These are phyloP conservation scores for Sporisorium reilianum DNA, from an alignment of 1,284 basidiomycete species.

Conservation along the genomic window DNA sequence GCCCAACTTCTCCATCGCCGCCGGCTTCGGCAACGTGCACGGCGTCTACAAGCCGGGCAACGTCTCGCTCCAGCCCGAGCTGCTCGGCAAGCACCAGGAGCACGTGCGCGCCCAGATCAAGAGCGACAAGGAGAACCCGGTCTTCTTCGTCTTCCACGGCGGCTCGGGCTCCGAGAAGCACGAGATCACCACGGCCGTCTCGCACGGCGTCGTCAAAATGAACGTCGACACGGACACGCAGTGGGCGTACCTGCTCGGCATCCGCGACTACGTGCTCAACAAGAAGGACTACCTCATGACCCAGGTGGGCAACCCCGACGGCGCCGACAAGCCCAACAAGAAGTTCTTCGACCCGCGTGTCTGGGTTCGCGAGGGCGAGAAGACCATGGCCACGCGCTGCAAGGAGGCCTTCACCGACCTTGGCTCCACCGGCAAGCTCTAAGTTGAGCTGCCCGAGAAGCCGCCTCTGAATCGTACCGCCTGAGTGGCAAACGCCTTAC, in stretches of 20 bases:
- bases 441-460: constrained; percentile 6
- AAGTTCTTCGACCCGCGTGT: constrained; percentile 76
- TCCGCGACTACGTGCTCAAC: constrained; percentile 72
- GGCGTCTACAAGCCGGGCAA: constrained; percentile 70
- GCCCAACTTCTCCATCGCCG: constrained; percentile 96
- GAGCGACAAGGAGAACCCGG: constrained; percentile 74
- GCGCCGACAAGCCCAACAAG: constrained; percentile 69
- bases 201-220: constrained; percentile 78
- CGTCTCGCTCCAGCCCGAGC: constrained; percentile 89
- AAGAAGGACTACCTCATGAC: constrained; percentile 69
- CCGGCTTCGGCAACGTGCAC: constrained; percentile 96
- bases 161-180: constrained; percentile 97
- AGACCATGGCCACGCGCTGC: constrained; percentile 88
- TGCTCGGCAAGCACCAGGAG: constrained; percentile 91
- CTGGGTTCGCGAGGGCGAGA: constrained; percentile 98
- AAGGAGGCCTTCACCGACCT: constrained; percentile 92
- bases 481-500: not conserved
- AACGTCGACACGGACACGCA: constrained; percentile 78
- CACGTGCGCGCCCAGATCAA: constrained; percentile 81
- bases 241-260: constrained; percentile 89
- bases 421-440: constrained; percentile 71
- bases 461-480: not conserved
- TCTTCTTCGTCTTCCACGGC: constrained; percentile 99
- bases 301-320: constrained; percentile 69
- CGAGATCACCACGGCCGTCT: constrained; percentile 92